Base-by-base conservation (phyloP, 495 filamentous ascomycete species). In the Evernia prunastri region DNA sequence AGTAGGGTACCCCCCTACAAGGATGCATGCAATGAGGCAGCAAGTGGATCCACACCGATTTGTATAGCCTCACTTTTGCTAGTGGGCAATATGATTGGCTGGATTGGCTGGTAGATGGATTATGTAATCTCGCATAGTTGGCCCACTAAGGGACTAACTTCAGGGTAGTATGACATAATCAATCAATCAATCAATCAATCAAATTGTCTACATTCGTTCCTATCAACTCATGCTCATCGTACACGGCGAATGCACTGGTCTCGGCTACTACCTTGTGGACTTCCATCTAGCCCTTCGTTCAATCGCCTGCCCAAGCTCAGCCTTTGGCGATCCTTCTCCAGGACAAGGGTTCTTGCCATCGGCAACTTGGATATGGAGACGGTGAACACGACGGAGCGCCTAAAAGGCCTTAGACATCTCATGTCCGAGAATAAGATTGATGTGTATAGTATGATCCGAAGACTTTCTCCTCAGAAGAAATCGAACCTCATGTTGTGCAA, bases 341-440 rank as follows among this genome's bases (percentile, higher is more conserved):
- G 29, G 4, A 45, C 15, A 27, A 27, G 36, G 12, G 11, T 20
- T 18, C 12, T 39, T 23, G 25, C 51, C 4, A 42, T 56, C 29
- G 39, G 12, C 8, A 33, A 10, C 27, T 29, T 12, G 51, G 51
- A 63, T 17, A 97, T 96, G 91, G 90, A 84, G 73, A 87, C 84
- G 45, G 88, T 97, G 66, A 78, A 95, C 76, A 96, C 93, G 25
- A 87, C 85, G 57, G 79, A 85, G 60, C 89, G 93, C 64, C 82
- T 99, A 67, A 73, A 84, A 65, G 80, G 82, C 72, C 80, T 99
- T 69, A 84, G 95, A 71, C 79, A 88, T 72, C 79, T 97, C 70
- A 99, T 99, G 95, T 87, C 86, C 76, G 80, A 91, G 74, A 78
- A 87, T 69, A 87, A 90, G 63, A 81, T 99, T 49, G 92, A 97